phyloP scores from a whole-genome alignment of 2,329 filamentous ascomycete genomes.

The Colletotrichum plurivorum region DNA sequence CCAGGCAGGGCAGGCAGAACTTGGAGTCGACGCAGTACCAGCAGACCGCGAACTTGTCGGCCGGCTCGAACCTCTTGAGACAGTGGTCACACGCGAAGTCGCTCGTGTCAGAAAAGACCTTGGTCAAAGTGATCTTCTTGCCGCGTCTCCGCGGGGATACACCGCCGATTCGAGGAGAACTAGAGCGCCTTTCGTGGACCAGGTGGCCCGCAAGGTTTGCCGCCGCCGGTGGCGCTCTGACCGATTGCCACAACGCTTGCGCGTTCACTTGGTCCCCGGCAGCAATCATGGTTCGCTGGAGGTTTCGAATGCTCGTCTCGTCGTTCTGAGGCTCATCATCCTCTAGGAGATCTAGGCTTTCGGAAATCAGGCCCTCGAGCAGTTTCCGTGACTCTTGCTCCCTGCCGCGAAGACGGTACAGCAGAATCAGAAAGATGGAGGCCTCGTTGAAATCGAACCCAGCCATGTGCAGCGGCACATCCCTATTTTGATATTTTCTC shows the following conservation, averaged over 20 bases:
- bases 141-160: conserved; percentile 31
- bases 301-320: conserved; percentile 57
- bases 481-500: conserved; percentile 53
- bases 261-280: conserved; percentile 54
- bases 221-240: conserved; percentile 49
- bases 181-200: conserved; percentile 38
- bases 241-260: conserved; percentile 54
- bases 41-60: conserved; percentile 53
- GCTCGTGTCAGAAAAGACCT: conserved; percentile 37
- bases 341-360: conserved; percentile 55
- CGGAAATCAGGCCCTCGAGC: conserved; percentile 51
- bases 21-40: conserved; percentile 54
- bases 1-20: conserved; percentile 54
- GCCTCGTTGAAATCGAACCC: conserved; percentile 59
- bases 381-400: conserved; percentile 46
- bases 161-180: conserved; percentile 34
- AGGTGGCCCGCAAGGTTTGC: conserved; percentile 47
- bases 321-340: conserved; percentile 59
- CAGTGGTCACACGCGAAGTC: conserved; percentile 53
- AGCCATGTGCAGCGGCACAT: conserved; percentile 57
- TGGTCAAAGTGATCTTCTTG: conserved; percentile 44
- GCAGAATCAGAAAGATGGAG: conserved; percentile 55
- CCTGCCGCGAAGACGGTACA: conserved; percentile 52
- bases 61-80: conserved; percentile 50
- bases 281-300: conserved; percentile 56